phyloP scores from a whole-genome alignment of 1,139 yeast species.

The Ogataea hybrid region DNA sequence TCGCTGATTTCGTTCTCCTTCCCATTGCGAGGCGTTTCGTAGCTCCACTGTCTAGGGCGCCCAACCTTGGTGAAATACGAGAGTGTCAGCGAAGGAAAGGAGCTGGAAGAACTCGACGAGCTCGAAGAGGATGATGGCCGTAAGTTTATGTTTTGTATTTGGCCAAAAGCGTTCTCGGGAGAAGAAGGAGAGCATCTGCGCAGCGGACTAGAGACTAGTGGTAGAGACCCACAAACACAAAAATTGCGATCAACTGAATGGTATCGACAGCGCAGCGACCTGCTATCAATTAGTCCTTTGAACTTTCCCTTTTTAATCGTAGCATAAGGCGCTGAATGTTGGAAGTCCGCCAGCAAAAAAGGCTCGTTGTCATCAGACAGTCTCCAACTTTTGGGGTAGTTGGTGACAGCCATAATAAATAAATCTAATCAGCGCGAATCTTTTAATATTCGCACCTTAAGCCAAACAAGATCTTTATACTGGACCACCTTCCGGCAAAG shows the following conservation, averaged over 20 bases:
- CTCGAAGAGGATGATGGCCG: slow-evolving; percentile 15
- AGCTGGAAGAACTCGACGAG: slow-evolving; percentile 14
- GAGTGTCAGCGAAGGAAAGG: slow-evolving; percentile 16
- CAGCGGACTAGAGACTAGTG: slow-evolving; percentile 22
- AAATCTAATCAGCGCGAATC: slow-evolving; percentile 6
- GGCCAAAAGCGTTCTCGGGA: not conserved
- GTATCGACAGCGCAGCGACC: slow-evolving; percentile 19
- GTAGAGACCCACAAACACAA: slow-evolving; percentile 17
- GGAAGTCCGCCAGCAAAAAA: not conserved
- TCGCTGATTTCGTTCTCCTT: not conserved
- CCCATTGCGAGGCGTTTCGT: not conserved
- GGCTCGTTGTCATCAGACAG: not conserved
- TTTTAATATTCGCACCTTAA: slow-evolving; percentile 26
- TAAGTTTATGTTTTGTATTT: not conserved
- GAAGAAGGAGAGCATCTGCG: slow-evolving; percentile 5
- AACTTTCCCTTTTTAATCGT: slow-evolving; percentile 20
- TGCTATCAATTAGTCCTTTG: slow-evolving; percentile 18
- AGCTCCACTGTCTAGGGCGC: slow-evolving; percentile 8
- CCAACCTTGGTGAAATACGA: slow-evolving; percentile 17
- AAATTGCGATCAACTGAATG: slow-evolving; percentile 16
- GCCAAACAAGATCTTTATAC: slow-evolving; percentile 34
- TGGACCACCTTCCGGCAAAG: slow-evolving; percentile 44
- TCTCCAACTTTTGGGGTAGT: slow-evolving; percentile 11
- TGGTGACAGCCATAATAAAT: slow-evolving; percentile 3
- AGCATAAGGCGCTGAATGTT: slow-evolving; percentile 5